Conservation (phyloP, 2,329 filamentous ascomycete genomes). For the Colletotrichum incanum region DNA sequence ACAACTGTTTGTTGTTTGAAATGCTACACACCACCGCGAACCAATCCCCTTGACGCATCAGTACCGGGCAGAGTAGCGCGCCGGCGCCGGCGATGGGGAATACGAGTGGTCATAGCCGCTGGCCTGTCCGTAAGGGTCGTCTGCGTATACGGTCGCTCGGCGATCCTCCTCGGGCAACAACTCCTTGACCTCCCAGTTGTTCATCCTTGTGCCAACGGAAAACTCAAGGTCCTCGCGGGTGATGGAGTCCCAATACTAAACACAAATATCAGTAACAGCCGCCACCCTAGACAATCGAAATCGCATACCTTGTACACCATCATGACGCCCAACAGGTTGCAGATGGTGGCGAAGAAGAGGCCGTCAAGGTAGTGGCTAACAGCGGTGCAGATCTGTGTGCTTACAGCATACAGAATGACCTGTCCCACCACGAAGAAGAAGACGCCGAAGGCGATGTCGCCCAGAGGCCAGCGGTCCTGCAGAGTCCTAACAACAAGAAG, state of each 20-base stretch:
- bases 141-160: slow-evolving; percentile 79
- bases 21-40: not conserved
- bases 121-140: slow-evolving; percentile 75
- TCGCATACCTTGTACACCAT: slow-evolving; percentile 94
- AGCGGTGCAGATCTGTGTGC: slow-evolving; percentile 84
- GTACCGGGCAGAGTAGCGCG: slow-evolving; percentile 64
- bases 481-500: slow-evolving; percentile 91
- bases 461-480: slow-evolving; percentile 95
- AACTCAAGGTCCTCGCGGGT: slow-evolving; percentile 99
- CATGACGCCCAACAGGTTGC: slow-evolving; percentile 96
- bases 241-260: slow-evolving; percentile 98
- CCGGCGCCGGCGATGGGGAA: slow-evolving; percentile 57
- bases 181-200: slow-evolving; percentile 99
- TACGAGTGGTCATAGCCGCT: slow-evolving; percentile 68
- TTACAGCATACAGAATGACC: slow-evolving; percentile 93
- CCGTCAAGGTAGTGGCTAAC: slow-evolving; percentile 95
- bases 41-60: slow-evolving; percentile 43
- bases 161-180: slow-evolving; percentile 86
- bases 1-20: not conserved
- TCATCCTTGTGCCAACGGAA: slow-evolving; percentile 93
- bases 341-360: slow-evolving; percentile 92
- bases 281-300: not conserved
- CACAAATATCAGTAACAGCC: slow-evolving; percentile 26
- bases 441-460: slow-evolving; percentile 90
- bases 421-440: slow-evolving; percentile 95